Evolutionary conservation across 83 land plant species (phyloP).

Genomic region (Thuja plicata): DNA sequence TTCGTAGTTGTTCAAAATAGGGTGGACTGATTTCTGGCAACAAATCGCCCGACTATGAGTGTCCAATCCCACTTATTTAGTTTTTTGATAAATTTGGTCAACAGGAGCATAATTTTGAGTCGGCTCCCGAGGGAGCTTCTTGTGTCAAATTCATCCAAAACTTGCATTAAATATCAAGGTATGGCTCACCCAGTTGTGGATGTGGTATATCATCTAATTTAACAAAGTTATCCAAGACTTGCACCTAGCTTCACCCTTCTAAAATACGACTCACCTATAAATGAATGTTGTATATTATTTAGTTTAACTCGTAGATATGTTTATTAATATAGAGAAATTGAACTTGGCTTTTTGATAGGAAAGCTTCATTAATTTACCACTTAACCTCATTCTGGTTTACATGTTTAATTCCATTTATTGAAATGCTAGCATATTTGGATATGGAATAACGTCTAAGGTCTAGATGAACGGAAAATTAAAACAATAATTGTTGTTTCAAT

Average conservation of each 20-base stretch:
- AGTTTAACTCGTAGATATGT: too few species aligned
- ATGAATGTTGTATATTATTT: neutral
- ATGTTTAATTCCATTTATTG: neutral
- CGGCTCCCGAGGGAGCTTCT: neutral
- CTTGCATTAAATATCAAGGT: neutral
- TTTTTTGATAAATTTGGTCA: neutral
- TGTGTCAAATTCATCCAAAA: neutral
- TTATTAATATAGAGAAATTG: neutral
- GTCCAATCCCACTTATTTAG: neutral
- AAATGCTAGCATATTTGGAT: neutral
- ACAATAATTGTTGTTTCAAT: neutral
- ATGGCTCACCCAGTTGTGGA: neutral
- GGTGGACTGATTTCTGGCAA: neutral
- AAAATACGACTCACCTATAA: neutral
- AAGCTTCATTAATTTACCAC: neutral
- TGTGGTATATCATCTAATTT: too few species aligned
- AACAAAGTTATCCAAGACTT: neutral
- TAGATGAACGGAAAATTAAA: too few species aligned
- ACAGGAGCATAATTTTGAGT: too few species aligned
- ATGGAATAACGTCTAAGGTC: too few species aligned
- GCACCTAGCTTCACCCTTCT: neutral
- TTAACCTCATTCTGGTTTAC: neutral
- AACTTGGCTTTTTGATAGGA: neutral
- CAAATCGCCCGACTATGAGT: neutral
- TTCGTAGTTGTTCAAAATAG: neutral